phyloP scores from a whole-genome alignment of 805 yeast genomes.

The Ogataea populi-albae region DNA sequence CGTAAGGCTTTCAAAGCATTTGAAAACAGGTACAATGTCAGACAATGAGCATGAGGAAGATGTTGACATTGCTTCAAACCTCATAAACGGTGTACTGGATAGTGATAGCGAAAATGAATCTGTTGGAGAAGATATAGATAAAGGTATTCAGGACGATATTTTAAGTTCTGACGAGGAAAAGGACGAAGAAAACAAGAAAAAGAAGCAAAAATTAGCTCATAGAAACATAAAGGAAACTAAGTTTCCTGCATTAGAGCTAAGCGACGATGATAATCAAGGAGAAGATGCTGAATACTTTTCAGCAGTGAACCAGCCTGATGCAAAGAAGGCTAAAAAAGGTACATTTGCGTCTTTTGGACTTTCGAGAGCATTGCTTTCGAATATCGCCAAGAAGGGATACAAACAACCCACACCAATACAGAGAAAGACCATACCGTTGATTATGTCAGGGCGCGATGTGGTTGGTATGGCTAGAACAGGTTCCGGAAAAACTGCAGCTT shows the following conservation, averaged over 20 bases:
- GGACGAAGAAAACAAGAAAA: conserved; percentile 28
- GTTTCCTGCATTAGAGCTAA: conserved; percentile 42
- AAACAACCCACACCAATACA: conserved; percentile 97
- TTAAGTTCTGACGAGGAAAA: conserved; percentile 50
- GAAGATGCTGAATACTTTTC: conserved; percentile 39
- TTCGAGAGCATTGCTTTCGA: conserved; percentile 64
- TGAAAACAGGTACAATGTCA: conserved; percentile 13
- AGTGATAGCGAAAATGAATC: conserved; percentile 17
- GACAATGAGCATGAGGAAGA: conserved; percentile 51
- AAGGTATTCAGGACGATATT: conserved; percentile 51
- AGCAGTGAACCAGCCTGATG: conserved; percentile 29
- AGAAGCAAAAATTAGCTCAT: conserved; percentile 28
- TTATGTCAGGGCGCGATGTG: conserved; percentile 84
- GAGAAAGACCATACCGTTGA: conserved; percentile 88
- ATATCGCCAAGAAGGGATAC: conserved; percentile 81
- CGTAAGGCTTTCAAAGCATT: neutral
- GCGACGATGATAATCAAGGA: conserved; percentile 40
- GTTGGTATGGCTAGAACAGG: conserved; percentile 99
- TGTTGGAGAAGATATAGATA: conserved; percentile 28
- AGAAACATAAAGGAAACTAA: neutral
- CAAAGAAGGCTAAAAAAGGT: conserved; percentile 67
- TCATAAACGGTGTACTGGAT: conserved; percentile 43
- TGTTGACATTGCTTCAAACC: conserved; percentile 60
- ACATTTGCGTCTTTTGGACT: conserved; percentile 90
- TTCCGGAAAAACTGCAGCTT: conserved; percentile 98